Conservation (phyloP, 441 rosid species). For the Brassica balearica region DNA sequence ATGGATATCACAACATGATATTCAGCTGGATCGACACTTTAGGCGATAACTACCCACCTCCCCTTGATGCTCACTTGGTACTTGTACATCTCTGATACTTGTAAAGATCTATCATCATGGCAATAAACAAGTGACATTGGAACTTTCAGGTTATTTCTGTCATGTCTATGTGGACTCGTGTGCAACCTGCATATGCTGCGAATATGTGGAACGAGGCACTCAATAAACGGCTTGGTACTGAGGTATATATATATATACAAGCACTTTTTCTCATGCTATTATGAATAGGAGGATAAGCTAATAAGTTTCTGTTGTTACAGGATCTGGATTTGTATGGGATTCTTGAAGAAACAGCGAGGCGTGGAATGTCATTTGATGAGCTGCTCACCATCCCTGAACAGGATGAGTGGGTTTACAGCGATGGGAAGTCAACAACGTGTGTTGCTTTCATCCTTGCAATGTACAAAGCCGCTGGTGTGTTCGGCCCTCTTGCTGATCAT, state of each 20-base stretch:
- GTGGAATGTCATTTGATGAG: slow-evolving; percentile 80
- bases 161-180: slow-evolving; percentile 97
- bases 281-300: background rate
- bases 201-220: slow-evolving; percentile 99
- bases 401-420: slow-evolving; percentile 95
- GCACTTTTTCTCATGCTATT: background rate
- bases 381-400: slow-evolving; percentile 85
- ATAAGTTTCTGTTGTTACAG: slow-evolving; percentile 42
- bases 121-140: too few species aligned
- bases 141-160: slow-evolving; percentile 58
- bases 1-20: slow-evolving; percentile 98
- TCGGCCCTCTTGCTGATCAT: slow-evolving; percentile 65
- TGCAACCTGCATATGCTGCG: slow-evolving; percentile 97
- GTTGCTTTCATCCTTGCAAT: slow-evolving; percentile 90
- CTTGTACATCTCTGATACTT: too few species aligned
- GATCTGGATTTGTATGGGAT: slow-evolving; percentile 79
- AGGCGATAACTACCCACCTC: slow-evolving; percentile 96
- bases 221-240: slow-evolving; percentile 88
- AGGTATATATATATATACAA: slow-evolving; percentile 54
- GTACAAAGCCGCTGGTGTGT: slow-evolving; percentile 93
- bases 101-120: too few species aligned
- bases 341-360: slow-evolving; percentile 76
- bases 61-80: slow-evolving; percentile 98
- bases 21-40: slow-evolving; percentile 98
- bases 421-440: slow-evolving; percentile 92